Base-by-base conservation (phyloP, 768 basidiomycete species). In the Austroboletus eburneus region DNA sequence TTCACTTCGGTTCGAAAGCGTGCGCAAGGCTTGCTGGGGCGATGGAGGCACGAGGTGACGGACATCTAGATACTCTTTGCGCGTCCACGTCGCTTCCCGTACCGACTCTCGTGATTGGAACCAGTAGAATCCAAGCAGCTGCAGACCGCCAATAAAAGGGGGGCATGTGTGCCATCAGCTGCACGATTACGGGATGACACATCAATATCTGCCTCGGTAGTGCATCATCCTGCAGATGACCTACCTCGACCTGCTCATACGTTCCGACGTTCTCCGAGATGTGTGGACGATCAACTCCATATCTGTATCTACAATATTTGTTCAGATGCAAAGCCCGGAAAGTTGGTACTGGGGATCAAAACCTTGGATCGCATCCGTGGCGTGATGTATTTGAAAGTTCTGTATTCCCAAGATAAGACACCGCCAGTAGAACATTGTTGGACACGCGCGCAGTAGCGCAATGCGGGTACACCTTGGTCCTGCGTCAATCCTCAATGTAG, bases 401-500 rank as follows among this genome's bases (percentile, higher is more conserved):
- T 95, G 51, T 34, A 42, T 12, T 22, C 29, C 30, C 24, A 46
- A n/a, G n/a, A 42, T 63, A 9, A 49, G 55, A 46, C 9, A 32
- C 25, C 5, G 40, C 27, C n/a, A n/a, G n/a, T 14, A 20, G 8
- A 5, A 17, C 8, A 35, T 17, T 10, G 4, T n/a, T 17, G n/a
- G 16, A 17, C 5, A 17, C 3, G 69, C 78, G 51, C 53, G 94
- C 94, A 66, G 71, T 68, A 45, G 81, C 75, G 56, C 73, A 86
- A 50, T 87, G 78, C 45, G 79, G 75, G 65, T 97, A 96, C 44
- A 79, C 83, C 52, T 79, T 81, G 5, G 90, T 95, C 59, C 78
- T 78, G 51, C 88, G 73, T 95, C 95, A 99, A 8, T 85, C 94
- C 59, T 98, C 96, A 30, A 98, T 91, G 29, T 95, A 79, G 56